Percentiles rank a stretch among this genome's conserved stretches.
These are phyloP conservation scores for Phyllachora maydis DNA, from an alignment of 2,329 filamentous ascomycete genomes.

Conservation along the genomic window DNA sequence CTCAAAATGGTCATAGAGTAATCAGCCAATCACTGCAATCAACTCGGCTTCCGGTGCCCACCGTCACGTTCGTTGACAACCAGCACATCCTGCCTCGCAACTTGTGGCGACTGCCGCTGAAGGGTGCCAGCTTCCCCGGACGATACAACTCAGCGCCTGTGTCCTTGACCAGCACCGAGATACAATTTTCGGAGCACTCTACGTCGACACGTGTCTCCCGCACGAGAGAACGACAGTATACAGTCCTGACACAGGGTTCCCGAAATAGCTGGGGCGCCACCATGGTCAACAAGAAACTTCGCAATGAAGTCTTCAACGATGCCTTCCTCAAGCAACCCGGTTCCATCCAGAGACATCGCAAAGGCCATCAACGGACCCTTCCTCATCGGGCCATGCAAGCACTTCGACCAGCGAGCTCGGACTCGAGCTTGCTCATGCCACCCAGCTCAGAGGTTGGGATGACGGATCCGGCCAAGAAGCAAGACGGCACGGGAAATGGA, in stretches of 20 bases:
- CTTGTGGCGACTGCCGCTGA: slow-evolving; percentile 42
- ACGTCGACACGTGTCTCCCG: no score
- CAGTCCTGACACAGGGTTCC: no score
- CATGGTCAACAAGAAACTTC: slow-evolving; percentile 68
- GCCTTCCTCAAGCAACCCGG: slow-evolving; percentile 75
- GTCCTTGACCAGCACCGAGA: no score
- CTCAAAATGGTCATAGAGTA: slow-evolving; percentile 24
- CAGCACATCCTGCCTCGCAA: slow-evolving; percentile 79
- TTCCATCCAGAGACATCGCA: slow-evolving; percentile 56
- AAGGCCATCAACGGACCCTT: slow-evolving; percentile 25
- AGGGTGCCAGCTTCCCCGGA: slow-evolving; percentile 7
- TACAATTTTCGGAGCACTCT: no score
- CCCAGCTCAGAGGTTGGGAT: no score
- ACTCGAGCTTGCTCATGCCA: slow-evolving; percentile 17
- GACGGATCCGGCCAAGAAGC: no score
- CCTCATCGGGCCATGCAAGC: slow-evolving; percentile 33
- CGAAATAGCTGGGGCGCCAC: slow-evolving; percentile 84
- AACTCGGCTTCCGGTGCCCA: slow-evolving; percentile 47
- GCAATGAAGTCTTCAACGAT: slow-evolving; percentile 82
- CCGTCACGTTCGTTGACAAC: slow-evolving; percentile 87
- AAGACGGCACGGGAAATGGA: no score
- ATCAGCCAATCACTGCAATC: slow-evolving; percentile 60
- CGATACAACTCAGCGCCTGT: slow-evolving; percentile 16
- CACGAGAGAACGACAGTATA: no score
- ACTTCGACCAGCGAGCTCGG: slow-evolving; percentile 22